Evolutionary conservation across 257 asterid genomes (phyloP), one percentile per base, ranked within the genome.

Genomic region (Capsicum pubescens): DNA sequence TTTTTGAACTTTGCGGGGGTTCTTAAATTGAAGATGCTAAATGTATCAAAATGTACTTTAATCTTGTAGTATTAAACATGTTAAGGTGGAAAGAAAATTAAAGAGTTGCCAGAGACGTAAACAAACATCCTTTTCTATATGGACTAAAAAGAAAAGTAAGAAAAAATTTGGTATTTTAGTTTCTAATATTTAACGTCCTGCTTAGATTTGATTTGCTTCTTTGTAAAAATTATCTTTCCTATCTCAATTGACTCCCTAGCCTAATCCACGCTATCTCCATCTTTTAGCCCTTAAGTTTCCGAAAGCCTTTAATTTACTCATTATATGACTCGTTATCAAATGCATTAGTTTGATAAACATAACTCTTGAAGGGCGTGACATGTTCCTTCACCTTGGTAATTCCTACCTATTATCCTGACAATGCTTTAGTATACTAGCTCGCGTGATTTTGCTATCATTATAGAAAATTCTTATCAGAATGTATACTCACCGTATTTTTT

Each of bases 371-470:
- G 14, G 70, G 42, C 42, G 4, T 3, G 19, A 66, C 16, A 66
- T 6, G n/a, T 66, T 66, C 72, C 72, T 66, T 71, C 58, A 71
- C 36, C 36, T 71, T 10, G 79, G 17, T 72, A 19, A 59, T 19
- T n/a, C 9, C 3, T 1, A 68, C 78, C 52, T 39, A 12, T 46
- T 17, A 17, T 70, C 57, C 57, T 13, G 21, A 3, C 58, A 12
- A 50, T 50, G 61, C 42, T 74, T 50, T 52, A 74, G 61, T 14
- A 21, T 39, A 12, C 2, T 74, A 74, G 60, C 60, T 74, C 9
- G 17, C 17, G 7, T 74, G 17, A 50, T 50, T 68, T 39, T 10
- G 8, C 55, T 42, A 42, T 42, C 26, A 15, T 16, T 9, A 15
- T 74, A 15, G 60, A n/a, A 21, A 74, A 19, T 74, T 74, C 8